These are phyloP conservation scores for Phytophthora capsici DNA, from an alignment of 352 stramenopile species.

Conservation along the genomic window DNA sequence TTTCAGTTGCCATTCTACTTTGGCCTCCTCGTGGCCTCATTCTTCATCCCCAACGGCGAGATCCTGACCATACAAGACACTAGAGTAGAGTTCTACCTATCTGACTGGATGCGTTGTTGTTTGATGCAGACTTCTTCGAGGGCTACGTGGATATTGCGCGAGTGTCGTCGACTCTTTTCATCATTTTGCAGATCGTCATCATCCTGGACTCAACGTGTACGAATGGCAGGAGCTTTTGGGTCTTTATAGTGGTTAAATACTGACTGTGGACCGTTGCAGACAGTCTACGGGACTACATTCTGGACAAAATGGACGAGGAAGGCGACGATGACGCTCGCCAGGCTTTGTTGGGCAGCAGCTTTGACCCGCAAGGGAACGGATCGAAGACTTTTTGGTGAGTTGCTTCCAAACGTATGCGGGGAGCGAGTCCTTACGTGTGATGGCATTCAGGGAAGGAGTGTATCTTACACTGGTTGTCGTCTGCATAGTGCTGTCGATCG, in stretches of 20 bases:
- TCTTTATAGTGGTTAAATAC: background rate
- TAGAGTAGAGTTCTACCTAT: background rate
- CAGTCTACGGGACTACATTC: constrained; percentile 66
- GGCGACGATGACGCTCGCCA: constrained; percentile 59
- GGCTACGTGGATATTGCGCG: constrained; percentile 67
- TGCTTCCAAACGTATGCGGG: background rate
- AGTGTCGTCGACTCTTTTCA: constrained; percentile 65
- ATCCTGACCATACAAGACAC: background rate
- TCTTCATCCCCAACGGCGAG: constrained; percentile 74
- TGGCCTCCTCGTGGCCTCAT: constrained; percentile 53
- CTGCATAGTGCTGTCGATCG: constrained; percentile 38
- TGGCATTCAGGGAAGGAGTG: constrained; percentile 49
- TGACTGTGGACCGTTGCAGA: constrained; percentile 39
- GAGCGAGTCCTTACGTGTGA: background rate
- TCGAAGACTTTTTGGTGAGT: constrained; percentile 35
- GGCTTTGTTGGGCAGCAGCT: constrained; percentile 45
- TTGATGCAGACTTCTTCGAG: constrained; percentile 63
- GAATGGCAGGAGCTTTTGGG: constrained; percentile 3
- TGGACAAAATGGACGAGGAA: constrained; percentile 73
- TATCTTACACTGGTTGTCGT: constrained; percentile 62
- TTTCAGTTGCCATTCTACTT: constrained; percentile 74
- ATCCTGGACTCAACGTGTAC: constrained; percentile 79
- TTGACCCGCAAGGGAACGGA: constrained; percentile 30
- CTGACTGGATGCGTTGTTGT: background rate
- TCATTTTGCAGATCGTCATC: constrained; percentile 84